phyloP scores from a whole-genome alignment of 108 stramenopile genomes.

The Cyclostephanos invisitatus region DNA sequence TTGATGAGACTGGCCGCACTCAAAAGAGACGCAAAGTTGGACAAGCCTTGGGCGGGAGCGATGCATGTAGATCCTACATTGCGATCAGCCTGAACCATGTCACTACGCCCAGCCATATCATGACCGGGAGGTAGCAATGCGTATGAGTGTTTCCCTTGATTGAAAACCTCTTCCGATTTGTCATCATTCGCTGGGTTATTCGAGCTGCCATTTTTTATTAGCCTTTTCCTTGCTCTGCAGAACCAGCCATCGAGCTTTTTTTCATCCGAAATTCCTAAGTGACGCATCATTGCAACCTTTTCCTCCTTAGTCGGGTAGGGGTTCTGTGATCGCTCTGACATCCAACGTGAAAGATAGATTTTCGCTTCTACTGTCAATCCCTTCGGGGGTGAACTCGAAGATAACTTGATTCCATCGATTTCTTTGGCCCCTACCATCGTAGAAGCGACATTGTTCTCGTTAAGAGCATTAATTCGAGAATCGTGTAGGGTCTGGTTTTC shows the following conservation, averaged over 20 bases:
- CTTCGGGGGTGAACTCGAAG: constrained; percentile 1
- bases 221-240: constrained; percentile 25
- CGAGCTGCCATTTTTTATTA: constrained; percentile 4
- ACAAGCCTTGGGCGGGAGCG: not conserved
- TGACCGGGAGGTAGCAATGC: not conserved
- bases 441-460: not conserved
- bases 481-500: not conserved
- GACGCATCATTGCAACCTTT: constrained; percentile 36
- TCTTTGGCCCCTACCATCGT: not conserved
- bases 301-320: constrained; percentile 44
- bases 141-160: constrained; percentile 4
- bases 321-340: constrained; percentile 26
- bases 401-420: not conserved
- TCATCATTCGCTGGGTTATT: not conserved
- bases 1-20: constrained; percentile 13
- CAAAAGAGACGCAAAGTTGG: constrained; percentile 20
- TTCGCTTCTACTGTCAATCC: constrained; percentile 38
- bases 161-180: not conserved
- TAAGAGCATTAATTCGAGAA: not conserved
- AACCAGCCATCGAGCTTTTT: constrained; percentile 42
- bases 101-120: not conserved
- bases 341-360: constrained; percentile 38
- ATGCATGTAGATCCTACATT: not conserved
- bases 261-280: constrained; percentile 24
- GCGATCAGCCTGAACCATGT: not conserved